These are phyloP conservation scores for Penicillium canariense DNA, from an alignment of 495 filamentous ascomycete species.

Conservation along the genomic window DNA sequence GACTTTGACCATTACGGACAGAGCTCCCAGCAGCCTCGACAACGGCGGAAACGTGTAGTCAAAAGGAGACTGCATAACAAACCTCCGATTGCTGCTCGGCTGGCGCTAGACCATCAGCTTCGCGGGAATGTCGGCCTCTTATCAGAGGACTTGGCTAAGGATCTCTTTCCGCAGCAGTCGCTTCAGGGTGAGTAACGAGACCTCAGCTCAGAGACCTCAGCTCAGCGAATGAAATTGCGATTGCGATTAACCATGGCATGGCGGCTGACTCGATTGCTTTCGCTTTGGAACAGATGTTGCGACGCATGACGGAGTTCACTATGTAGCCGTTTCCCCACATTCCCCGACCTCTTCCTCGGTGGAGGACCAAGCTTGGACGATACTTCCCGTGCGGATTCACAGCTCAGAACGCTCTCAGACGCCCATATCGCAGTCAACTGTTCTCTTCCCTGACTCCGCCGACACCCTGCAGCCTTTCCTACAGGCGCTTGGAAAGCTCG, in stretches of 20 bases:
- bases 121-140: slow-evolving; percentile 85
- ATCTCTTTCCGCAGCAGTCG: slow-evolving; percentile 67
- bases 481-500: slow-evolving; percentile 59
- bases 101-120: slow-evolving; percentile 78
- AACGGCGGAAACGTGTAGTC: slow-evolving; percentile 32
- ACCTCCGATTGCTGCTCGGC: slow-evolving; percentile 55
- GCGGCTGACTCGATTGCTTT: slow-evolving; percentile 3
- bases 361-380: slow-evolving; percentile 72
- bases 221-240: not conserved
- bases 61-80: slow-evolving; percentile 51
- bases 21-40: slow-evolving; percentile 43
- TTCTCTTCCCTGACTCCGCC: slow-evolving; percentile 79
- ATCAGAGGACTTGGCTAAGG: slow-evolving; percentile 78
- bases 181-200: slow-evolving; percentile 34
- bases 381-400: slow-evolving; percentile 70
- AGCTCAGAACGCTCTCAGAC: slow-evolving; percentile 72
- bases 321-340: slow-evolving; percentile 83
- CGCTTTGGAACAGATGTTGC: slow-evolving; percentile 13
- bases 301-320: slow-evolving; percentile 40
- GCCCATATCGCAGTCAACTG: slow-evolving; percentile 70
- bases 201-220: not conserved
- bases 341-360: slow-evolving; percentile 57
- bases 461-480: slow-evolving; percentile 76
- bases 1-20: slow-evolving; percentile 37
- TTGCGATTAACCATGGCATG: not conserved